These are phyloP conservation scores for Cucumis hystrix DNA, from an alignment of 306 rosid genomes.

Conservation along the genomic window DNA sequence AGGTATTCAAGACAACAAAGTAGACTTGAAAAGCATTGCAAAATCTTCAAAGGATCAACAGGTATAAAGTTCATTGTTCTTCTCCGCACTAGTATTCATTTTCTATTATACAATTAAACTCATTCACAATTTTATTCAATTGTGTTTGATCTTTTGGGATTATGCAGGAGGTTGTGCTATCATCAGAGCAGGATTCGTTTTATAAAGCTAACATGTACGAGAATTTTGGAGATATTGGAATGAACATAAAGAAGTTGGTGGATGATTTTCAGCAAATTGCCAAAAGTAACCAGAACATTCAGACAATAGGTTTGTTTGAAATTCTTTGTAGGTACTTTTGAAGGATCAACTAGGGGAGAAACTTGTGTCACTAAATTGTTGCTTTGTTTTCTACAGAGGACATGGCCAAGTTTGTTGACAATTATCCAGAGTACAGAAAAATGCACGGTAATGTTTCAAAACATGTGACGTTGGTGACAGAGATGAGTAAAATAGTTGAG, in stretches of 20 bases:
- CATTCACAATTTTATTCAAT: conserved; percentile 10
- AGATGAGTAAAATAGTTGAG: conserved; percentile 80
- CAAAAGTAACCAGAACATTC: conserved; percentile 84
- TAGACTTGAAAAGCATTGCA: conserved; percentile 62
- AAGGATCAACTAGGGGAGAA: not conserved
- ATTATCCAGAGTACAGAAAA: conserved; percentile 86
- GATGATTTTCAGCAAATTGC: conserved; percentile 90
- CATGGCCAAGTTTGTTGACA: conserved; percentile 96
- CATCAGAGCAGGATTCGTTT: conserved; percentile 85
- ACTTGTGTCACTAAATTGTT: not conserved
- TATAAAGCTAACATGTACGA: conserved; percentile 87
- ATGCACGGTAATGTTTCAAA: conserved; percentile 97
- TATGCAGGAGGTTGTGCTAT: conserved; percentile 80
- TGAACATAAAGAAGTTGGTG: conserved; percentile 87
- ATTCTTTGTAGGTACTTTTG: not conserved
- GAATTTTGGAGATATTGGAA: conserved; percentile 94
- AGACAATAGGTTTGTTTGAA: conserved; percentile 69
- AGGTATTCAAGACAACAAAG: conserved; percentile 92
- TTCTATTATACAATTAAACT: not conserved
- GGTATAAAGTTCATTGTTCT: conserved; percentile 37
- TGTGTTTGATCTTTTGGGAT: conserved; percentile 12
- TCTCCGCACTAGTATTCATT: not conserved
- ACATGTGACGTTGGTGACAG: conserved; percentile 89
- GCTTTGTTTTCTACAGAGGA: conserved; percentile 44
- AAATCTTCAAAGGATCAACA: conserved; percentile 77